Base-by-base conservation (phyloP, 805 yeast species). In the Candida parachauliodes region DNA sequence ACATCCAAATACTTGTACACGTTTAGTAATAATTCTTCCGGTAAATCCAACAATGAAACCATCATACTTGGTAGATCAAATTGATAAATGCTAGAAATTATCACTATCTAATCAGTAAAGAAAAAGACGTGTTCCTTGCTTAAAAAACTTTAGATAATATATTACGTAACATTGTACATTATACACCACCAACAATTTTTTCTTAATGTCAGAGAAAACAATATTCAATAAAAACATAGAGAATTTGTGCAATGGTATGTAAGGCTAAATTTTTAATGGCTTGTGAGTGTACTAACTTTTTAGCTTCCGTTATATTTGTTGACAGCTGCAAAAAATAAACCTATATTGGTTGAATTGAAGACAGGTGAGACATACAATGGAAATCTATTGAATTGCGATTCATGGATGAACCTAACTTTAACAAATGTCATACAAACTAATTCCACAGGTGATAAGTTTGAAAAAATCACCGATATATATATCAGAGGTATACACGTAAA, bases 361-460 rank as follows among this genome's bases (percentile, higher is more conserved):
- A 81, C 83, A 40, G 96, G 98, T 23, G 96, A 87, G 52, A 81
- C 91, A 8, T 70, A 89, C 34, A 83, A 83, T 52, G 99, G 99
- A 35, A 76, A 75, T 40, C 69, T 93, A 42, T 77, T 79, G 39
- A 84, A 86, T 54, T 88, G 95, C 50, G 99, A 93, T 59, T 81
- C 87, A 27, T 86, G 94, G 88, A 93, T 93, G 99, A 93, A 93
- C 59, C 70, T 93, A 47, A 85, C 95, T 1, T 70, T 93, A 37
- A 72, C 72, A 23, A 81, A 88, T 45, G 97, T 83, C 11, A 76
- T 80, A 33, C 84, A 81, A 54, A 74, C 81, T 11, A 77, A 77
- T 49, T 67, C 77, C 28, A 54, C 72, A 47, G 91, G 85, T 26
- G 79, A 75, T 46, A 68, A 68, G 37, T 84, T 76, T 57, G 58